These are phyloP conservation scores for Xylariaceae sp. DNA, from an alignment of 2,329 filamentous ascomycete species.

Conservation along the genomic window DNA sequence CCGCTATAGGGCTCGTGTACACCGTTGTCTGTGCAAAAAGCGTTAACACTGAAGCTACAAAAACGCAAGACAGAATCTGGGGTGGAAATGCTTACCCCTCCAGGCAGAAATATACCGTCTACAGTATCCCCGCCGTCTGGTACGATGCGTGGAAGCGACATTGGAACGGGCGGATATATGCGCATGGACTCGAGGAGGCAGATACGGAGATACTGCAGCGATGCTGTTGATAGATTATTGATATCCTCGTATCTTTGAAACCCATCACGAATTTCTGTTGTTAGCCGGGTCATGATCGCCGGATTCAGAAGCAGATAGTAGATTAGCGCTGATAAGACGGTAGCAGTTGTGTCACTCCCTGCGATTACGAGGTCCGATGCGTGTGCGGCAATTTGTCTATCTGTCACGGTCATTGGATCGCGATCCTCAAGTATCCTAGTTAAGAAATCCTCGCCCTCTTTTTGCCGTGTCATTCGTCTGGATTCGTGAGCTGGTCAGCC, in stretches of 20 bases:
- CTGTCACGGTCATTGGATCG: background rate
- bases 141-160: conserved; percentile 1
- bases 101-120: background rate
- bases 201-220: background rate
- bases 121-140: conserved; percentile 5
- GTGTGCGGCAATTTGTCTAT: background rate
- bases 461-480: background rate
- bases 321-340: background rate
- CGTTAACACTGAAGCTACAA: too few species aligned
- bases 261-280: background rate
- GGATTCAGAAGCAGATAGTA: background rate
- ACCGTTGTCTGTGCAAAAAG: background rate
- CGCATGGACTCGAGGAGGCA: background rate
- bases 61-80: too few species aligned
- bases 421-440: background rate
- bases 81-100: background rate
- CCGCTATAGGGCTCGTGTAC: background rate
- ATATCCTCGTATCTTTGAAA: background rate
- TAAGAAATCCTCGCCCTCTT: background rate
- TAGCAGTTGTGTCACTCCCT: conserved; percentile 14
- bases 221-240: background rate
- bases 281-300: background rate
- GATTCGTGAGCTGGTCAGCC: too few species aligned
- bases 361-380: background rate
- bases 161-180: conserved; percentile 2